These are phyloP conservation scores for Cerrena zonata DNA, from an alignment of 1,284 basidiomycete genomes.

Conservation along the genomic window DNA sequence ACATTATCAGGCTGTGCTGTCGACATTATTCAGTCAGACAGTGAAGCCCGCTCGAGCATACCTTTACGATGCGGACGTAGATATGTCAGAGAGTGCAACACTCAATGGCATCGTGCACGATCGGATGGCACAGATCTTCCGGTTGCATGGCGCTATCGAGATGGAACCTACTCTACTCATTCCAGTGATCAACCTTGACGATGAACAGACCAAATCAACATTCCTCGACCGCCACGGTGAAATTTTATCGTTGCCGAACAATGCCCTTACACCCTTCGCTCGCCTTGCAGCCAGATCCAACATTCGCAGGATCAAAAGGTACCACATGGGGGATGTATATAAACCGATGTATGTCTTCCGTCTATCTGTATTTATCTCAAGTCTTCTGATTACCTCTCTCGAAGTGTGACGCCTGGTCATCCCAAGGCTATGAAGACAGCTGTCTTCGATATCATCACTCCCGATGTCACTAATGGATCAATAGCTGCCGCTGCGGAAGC, in stretches of 20 bases:
- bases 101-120: slow-evolving; percentile 76
- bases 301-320: slow-evolving; percentile 82
- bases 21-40: slow-evolving; percentile 66
- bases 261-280: slow-evolving; percentile 79
- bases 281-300: slow-evolving; percentile 73
- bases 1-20: slow-evolving; percentile 65
- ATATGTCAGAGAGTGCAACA: slow-evolving; percentile 66
- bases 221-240: slow-evolving; percentile 83
- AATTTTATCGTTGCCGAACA: slow-evolving; percentile 74
- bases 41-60: slow-evolving; percentile 65
- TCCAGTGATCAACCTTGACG: slow-evolving; percentile 59
- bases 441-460: slow-evolving; percentile 74
- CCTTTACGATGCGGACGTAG: slow-evolving; percentile 73
- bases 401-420: slow-evolving; percentile 61
- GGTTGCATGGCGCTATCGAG: slow-evolving; percentile 85
- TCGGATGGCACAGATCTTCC: slow-evolving; percentile 71
- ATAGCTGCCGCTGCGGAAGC: slow-evolving; percentile 65
- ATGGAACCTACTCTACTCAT: slow-evolving; percentile 79
- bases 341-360: slow-evolving; percentile 48
- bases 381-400: slow-evolving; percentile 4
- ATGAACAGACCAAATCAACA: slow-evolving; percentile 58
- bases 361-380: neutral
- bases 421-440: slow-evolving; percentile 67
- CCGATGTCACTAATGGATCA: slow-evolving; percentile 56
- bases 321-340: slow-evolving; percentile 75